phyloP scores from a whole-genome alignment of 2,329 filamentous ascomycete species.

The Aspergillus pseudoterreus region DNA sequence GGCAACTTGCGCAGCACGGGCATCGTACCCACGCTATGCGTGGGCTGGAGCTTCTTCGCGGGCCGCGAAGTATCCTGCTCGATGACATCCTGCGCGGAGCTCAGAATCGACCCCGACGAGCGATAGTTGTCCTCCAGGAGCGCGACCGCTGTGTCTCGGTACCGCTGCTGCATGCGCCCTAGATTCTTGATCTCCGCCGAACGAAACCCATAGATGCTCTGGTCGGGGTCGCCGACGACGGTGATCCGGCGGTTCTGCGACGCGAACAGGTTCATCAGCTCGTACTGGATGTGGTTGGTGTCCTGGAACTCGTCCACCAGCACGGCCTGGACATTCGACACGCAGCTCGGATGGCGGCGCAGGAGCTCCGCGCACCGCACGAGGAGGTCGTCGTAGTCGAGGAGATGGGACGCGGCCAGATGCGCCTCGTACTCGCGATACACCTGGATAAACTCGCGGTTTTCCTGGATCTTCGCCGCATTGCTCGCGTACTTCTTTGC shows the following conservation, averaged over 20 bases:
- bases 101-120: constrained; percentile 80
- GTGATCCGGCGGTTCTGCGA: constrained; percentile 73
- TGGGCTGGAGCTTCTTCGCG: constrained; percentile 72
- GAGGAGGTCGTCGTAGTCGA: constrained; percentile 93
- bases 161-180: constrained; percentile 70
- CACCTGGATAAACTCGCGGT: constrained; percentile 63
- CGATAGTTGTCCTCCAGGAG: constrained; percentile 92
- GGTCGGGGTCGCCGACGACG: constrained; percentile 92
- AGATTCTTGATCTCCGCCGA: constrained; percentile 91
- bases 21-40: constrained; percentile 72
- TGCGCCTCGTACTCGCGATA: constrained; percentile 76
- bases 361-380: constrained; percentile 79
- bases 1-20: constrained; percentile 77
- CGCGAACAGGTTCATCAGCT: constrained; percentile 85
- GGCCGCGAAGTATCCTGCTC: constrained; percentile 82
- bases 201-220: constrained; percentile 96
- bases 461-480: constrained; percentile 43
- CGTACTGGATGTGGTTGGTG: constrained; percentile 91
- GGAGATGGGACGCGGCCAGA: constrained; percentile 69
- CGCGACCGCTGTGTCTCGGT: constrained; percentile 73
- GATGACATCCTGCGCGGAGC: constrained; percentile 77
- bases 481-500: constrained; percentile 31
- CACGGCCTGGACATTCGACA: constrained; percentile 84
- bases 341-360: constrained; percentile 68
- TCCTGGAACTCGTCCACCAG: constrained; percentile 98